Base-by-base conservation (phyloP, 257 asterid genomes). In the Rhazya stricta region DNA sequence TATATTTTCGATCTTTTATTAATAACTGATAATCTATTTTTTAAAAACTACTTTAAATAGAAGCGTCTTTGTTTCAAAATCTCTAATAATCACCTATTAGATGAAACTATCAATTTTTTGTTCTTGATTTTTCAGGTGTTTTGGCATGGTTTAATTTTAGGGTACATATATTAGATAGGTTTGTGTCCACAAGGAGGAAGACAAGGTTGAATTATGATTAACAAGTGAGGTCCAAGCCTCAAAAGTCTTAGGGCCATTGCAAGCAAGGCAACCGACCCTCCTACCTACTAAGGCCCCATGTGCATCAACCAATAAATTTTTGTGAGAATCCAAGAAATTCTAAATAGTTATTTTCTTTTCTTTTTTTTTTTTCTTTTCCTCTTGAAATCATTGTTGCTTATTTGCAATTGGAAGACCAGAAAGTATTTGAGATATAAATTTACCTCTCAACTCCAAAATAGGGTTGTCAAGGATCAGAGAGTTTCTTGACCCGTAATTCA, bases 231-330 rank as follows among this genome's bases (percentile, higher is more conserved):
- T 46, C 78, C 78, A 48, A 63, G 13, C 32, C 27, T 30, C 32
- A 37, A 57, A 65, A 63, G 69, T 63, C 70, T 34, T 65, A 36
- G 42, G 69, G 45, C 48, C 48, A 6, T 36, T 19, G 70, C 25
- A 21, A 65, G 48, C 42, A 12, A 36, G 48, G 30, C 48, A 36
- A 37, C 78, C 41, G 50, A 65, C 27, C 12, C 1, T 21, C 53
- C 3, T 6, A 74, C 78, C 61, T 62, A 62, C 43, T 45, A 23
- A 74, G 72, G 63, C 18, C 72, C 78, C 78, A 63, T 63, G 21
- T 74, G 16, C 70, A 34, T 21, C 70, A 8, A n/a, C n/a, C 66
- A 46, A 62, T 63, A 46, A 46, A 56, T 37, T 39, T n/a, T 72
- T 57, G 0, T 29, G 32, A 42, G 58, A 37, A 16, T 58, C 43